These are phyloP conservation scores for Stephania japonica DNA, from an alignment of 164 flowering plant genomes.

Conservation along the genomic window DNA sequence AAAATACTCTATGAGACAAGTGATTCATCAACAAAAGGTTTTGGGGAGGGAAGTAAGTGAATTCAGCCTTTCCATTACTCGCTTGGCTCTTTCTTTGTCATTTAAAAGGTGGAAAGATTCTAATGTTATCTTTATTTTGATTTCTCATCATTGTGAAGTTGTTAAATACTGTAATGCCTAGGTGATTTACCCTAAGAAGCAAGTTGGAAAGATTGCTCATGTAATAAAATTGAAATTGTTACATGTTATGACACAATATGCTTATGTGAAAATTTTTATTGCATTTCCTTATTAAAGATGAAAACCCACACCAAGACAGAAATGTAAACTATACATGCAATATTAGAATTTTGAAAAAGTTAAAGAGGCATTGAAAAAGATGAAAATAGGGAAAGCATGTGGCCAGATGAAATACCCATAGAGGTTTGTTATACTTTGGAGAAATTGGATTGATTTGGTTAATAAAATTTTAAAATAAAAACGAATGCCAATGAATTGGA, in stretches of 20 bases:
- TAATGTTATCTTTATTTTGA: neutral
- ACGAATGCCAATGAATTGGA: too few relatives aligned
- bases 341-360: too few relatives aligned
- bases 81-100: neutral
- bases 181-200: neutral
- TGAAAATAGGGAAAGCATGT: too few relatives aligned
- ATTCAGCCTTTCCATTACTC: neutral
- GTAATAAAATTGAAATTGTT: neutral
- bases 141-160: neutral
- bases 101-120: neutral
- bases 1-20: constrained; percentile 89
- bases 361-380: too few relatives aligned
- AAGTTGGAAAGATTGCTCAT: neutral
- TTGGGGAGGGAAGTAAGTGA: constrained; percentile 55
- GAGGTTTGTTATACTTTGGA: too few relatives aligned
- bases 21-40: constrained; percentile 71
- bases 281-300: neutral
- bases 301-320: too few relatives aligned
- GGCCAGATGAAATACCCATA: too few relatives aligned
- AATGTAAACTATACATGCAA: too few relatives aligned
- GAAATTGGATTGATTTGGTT: too few relatives aligned
- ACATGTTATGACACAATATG: neutral
- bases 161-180: neutral
- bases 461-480: too few relatives aligned
- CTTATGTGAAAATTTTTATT: neutral